These are phyloP conservation scores for Neofusicoccum ribis DNA, from an alignment of 2,329 filamentous ascomycete species.

Conservation along the genomic window DNA sequence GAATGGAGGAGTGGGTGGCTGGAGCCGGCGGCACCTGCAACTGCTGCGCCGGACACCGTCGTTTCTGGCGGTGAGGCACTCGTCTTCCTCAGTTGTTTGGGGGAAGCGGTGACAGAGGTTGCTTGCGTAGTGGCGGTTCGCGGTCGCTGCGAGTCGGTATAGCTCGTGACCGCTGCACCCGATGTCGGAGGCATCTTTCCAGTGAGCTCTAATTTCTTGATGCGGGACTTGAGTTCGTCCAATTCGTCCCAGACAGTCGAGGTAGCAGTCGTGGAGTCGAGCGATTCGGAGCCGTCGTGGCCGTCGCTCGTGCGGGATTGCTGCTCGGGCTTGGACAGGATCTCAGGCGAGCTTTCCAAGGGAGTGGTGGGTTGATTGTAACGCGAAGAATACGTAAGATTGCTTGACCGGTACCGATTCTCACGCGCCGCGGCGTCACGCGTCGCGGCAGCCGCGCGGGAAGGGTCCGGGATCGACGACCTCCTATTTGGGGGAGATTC, in stretches of 20 bases:
- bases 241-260: slow-evolving; percentile 98
- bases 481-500: slow-evolving; percentile 7
- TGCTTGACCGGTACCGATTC: slow-evolving; percentile 14
- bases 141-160: slow-evolving; percentile 63
- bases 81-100: slow-evolving; percentile 66
- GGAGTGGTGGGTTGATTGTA: slow-evolving; percentile 23
- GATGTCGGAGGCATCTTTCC: slow-evolving; percentile 84
- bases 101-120: slow-evolving; percentile 71
- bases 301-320: slow-evolving; percentile 9
- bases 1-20: slow-evolving; percentile 74
- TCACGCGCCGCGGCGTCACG: slow-evolving; percentile 33
- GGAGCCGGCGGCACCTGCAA: slow-evolving; percentile 53
- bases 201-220: slow-evolving; percentile 84
- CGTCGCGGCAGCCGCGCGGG: slow-evolving; percentile 24
- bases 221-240: slow-evolving; percentile 91
- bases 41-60: slow-evolving; percentile 47
- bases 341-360: slow-evolving; percentile 17
- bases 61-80: slow-evolving; percentile 41
- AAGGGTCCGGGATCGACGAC: slow-evolving; percentile 13
- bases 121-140: slow-evolving; percentile 79
- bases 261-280: slow-evolving; percentile 80
- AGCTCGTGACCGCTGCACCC: slow-evolving; percentile 59
- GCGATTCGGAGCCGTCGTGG: slow-evolving; percentile 68
- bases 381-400: slow-evolving; percentile 11
- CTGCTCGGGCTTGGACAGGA: slow-evolving; percentile 7